phyloP scores from a whole-genome alignment of 345 rosid genomes.

The Nephelium lappaceum region DNA sequence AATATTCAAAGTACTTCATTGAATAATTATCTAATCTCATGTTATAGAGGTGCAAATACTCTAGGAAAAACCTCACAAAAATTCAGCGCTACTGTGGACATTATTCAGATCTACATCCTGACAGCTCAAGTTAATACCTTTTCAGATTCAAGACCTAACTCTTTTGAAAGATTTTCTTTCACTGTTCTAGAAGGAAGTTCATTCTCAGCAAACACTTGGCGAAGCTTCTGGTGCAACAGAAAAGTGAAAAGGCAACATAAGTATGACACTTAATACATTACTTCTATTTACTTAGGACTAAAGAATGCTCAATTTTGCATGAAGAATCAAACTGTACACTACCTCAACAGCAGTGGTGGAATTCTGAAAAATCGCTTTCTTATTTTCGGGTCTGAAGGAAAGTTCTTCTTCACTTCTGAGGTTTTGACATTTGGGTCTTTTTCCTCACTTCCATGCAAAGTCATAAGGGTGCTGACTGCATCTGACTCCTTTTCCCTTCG shows the following conservation, averaged over 20 bases:
- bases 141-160: slow-evolving; percentile 78
- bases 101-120: background rate
- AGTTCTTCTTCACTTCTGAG: slow-evolving; percentile 36
- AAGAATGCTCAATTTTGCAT: slow-evolving; percentile 5
- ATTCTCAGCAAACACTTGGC: slow-evolving; percentile 84
- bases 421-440: slow-evolving; percentile 37
- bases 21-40: background rate
- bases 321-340: slow-evolving; percentile 23
- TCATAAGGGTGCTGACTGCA: slow-evolving; percentile 69
- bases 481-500: slow-evolving; percentile 80
- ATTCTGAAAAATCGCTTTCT: slow-evolving; percentile 65
- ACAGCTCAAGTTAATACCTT: slow-evolving; percentile 54
- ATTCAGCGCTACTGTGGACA: background rate
- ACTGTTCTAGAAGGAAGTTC: slow-evolving; percentile 88
- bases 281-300: slow-evolving; percentile 4
- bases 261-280: background rate
- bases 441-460: slow-evolving; percentile 61
- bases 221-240: slow-evolving; percentile 72
- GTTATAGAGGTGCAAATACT: background rate
- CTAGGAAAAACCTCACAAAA: background rate
- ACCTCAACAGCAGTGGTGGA: slow-evolving; percentile 88
- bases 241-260: slow-evolving; percentile 19
- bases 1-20: background rate
- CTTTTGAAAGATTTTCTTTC: slow-evolving; percentile 77
- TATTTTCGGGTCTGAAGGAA: slow-evolving; percentile 45